Evolutionary conservation across 345 rosid species (phyloP).

Genomic region (Gossypium rotundifolium): DNA sequence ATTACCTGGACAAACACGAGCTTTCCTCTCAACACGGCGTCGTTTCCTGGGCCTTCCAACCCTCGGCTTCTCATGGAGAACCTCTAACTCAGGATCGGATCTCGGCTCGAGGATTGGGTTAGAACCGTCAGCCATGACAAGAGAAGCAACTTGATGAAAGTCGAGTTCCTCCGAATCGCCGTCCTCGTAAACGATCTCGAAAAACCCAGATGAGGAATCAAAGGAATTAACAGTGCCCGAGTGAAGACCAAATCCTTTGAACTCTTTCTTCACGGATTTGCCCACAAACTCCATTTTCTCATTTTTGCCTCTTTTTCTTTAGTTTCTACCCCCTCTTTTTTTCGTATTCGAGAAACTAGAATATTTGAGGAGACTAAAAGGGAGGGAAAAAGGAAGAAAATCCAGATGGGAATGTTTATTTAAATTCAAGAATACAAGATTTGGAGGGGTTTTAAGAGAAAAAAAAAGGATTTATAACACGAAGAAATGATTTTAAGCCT

Average conservation of each 20-base stretch:
- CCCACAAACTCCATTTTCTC: slow-evolving; percentile 60
- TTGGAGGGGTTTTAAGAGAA: slow-evolving; percentile 1
- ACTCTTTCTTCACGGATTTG: slow-evolving; percentile 47
- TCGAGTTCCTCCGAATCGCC: slow-evolving; percentile 61
- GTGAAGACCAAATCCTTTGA: slow-evolving; percentile 36
- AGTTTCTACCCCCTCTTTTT: not conserved
- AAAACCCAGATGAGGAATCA: slow-evolving; percentile 47
- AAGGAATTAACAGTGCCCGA: slow-evolving; percentile 53
- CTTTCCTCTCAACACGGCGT: slow-evolving; percentile 36
- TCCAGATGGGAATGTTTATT: not conserved
- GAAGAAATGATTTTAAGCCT: slow-evolving; percentile 11
- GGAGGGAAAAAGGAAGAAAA: not conserved
- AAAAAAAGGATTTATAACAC: slow-evolving; percentile 4
- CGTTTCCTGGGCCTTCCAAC: slow-evolving; percentile 48
- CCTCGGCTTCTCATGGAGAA: slow-evolving; percentile 27
- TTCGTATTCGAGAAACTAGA: not conserved
- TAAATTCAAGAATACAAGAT: slow-evolving; percentile 5
- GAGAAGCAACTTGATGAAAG: slow-evolving; percentile 37
- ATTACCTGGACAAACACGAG: slow-evolving; percentile 17
- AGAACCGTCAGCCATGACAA: slow-evolving; percentile 19
- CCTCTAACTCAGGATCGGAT: slow-evolving; percentile 12
- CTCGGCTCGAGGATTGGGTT: slow-evolving; percentile 12
- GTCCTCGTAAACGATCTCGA: slow-evolving; percentile 55
- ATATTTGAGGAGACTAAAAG: not conserved
- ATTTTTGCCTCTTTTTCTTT: slow-evolving; percentile 2